Percentiles rank a stretch among this genome's conserved stretches.
Evolutionary conservation across 106 monocot species (phyloP).

Genomic region (Dendrobium catenatum): DNA sequence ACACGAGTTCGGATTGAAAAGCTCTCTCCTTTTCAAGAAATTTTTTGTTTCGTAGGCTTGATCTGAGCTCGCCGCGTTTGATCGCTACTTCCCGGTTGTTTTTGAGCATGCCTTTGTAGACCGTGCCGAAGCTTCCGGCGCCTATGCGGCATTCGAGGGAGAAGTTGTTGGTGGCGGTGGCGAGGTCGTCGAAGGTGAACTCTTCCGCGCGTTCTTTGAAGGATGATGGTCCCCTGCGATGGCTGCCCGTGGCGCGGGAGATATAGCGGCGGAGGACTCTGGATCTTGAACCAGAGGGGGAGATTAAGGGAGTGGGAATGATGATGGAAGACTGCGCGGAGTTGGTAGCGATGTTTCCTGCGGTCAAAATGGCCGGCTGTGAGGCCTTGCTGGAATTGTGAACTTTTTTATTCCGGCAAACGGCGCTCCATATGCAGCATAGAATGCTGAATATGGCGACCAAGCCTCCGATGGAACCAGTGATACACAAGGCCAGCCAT

Average conservation of each 20-base stretch:
- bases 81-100: conserved; percentile 30
- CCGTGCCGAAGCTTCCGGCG: conserved; percentile 24
- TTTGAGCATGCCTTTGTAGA: conserved; percentile 19
- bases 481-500: conserved; percentile 31
- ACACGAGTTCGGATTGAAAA: conserved; percentile 41
- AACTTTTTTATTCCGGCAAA: conserved; percentile 48
- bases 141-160: conserved; percentile 14
- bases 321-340: conserved; percentile 21
- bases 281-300: conserved; percentile 6
- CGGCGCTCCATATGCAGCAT: conserved; percentile 26
- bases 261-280: neutral
- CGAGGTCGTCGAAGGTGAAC: conserved; percentile 5
- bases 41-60: neutral
- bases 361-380: neutral
- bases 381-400: conserved; percentile 63
- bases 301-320: neutral
- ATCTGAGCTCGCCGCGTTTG: conserved; percentile 19
- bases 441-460: conserved; percentile 35
- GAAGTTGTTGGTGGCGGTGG: conserved; percentile 6
- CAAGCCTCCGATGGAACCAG: conserved; percentile 52
- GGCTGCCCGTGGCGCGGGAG: neutral
- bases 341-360: neutral
- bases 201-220: neutral
- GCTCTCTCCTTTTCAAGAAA: conserved; percentile 42
- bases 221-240: neutral